phyloP scores from a whole-genome alignment of 208 protist species.

The Phytomonas sp. region DNA sequence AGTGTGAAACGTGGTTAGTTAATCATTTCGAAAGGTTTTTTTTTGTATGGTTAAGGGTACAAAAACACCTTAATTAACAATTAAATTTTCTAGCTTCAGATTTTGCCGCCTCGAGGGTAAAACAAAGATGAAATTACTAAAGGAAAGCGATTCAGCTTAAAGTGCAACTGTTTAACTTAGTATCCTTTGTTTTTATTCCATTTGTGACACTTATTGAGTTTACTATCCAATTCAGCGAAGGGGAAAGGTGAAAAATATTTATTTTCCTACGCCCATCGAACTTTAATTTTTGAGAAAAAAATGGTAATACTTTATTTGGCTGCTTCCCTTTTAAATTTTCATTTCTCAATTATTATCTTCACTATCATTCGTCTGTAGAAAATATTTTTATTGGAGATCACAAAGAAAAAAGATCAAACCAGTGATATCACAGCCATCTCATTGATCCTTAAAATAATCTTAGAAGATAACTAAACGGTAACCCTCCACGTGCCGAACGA shows the following conservation, averaged over 20 bases:
- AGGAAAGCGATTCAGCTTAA: neutral
- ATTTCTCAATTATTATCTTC: neutral
- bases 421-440: neutral
- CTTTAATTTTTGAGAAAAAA: conserved; percentile 11
- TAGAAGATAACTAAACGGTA: neutral
- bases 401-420: conserved; percentile 7
- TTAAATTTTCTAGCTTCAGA: neutral
- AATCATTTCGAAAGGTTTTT: neutral
- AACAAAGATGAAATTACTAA: neutral
- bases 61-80: neutral
- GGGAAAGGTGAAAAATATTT: neutral
- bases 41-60: neutral
- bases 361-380: conserved; percentile 2
- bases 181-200: neutral
- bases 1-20: neutral
- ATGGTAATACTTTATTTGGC: conserved; percentile 1
- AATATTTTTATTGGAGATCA: neutral
- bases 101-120: neutral
- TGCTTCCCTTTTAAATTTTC: conserved; percentile 3
- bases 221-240: neutral
- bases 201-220: neutral
- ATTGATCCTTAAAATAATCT: conserved; percentile 11
- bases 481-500: neutral
- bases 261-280: neutral
- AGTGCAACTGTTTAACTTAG: neutral